Percentiles rank a stretch among this genome's conserved stretches.
phyloP scores from a whole-genome alignment of 2,329 filamentous ascomycete genomes.

The Neofusicoccum sp. region DNA sequence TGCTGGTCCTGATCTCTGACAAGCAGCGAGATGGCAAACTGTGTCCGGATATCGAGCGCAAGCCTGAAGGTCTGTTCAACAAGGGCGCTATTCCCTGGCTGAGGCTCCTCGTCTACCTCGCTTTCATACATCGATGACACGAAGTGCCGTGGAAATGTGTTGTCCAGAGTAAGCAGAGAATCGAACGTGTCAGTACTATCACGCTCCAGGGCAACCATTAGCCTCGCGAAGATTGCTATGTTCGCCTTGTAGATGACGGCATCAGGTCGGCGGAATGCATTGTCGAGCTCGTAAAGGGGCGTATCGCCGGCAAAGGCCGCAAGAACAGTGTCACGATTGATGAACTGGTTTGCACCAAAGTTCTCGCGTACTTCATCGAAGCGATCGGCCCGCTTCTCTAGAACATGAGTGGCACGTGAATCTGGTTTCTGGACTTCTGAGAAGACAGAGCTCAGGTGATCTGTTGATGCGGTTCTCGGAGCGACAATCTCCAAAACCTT shows the following conservation, averaged over 20 bases:
- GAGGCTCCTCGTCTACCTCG: slow-evolving; percentile 28
- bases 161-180: slow-evolving; percentile 32
- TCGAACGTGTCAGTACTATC: slow-evolving; percentile 31
- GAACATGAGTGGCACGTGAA: slow-evolving; percentile 24
- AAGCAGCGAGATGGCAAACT: slow-evolving; percentile 52
- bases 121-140: slow-evolving; percentile 26
- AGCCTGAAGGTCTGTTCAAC: slow-evolving; percentile 47
- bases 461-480: slow-evolving; percentile 19
- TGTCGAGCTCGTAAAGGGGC: neutral
- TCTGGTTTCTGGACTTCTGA: slow-evolving; percentile 28
- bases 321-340: slow-evolving; percentile 27
- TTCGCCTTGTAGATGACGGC: slow-evolving; percentile 46
- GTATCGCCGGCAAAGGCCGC: neutral
- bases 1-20: slow-evolving; percentile 34
- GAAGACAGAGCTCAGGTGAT: neutral
- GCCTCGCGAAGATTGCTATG: slow-evolving; percentile 41
- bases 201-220: slow-evolving; percentile 33
- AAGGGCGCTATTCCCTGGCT: slow-evolving; percentile 36
- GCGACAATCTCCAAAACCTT: slow-evolving; percentile 34
- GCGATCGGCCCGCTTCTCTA: slow-evolving; percentile 27
- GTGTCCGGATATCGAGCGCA: slow-evolving; percentile 55
- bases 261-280: slow-evolving; percentile 34
- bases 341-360: slow-evolving; percentile 41
- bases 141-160: slow-evolving; percentile 36
- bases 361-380: slow-evolving; percentile 36